Percentiles rank a stretch among this genome's conserved stretches.
Evolutionary conservation across 2,329 filamentous ascomycete species (phyloP).

Genomic region (Cladophialophora immunda): DNA sequence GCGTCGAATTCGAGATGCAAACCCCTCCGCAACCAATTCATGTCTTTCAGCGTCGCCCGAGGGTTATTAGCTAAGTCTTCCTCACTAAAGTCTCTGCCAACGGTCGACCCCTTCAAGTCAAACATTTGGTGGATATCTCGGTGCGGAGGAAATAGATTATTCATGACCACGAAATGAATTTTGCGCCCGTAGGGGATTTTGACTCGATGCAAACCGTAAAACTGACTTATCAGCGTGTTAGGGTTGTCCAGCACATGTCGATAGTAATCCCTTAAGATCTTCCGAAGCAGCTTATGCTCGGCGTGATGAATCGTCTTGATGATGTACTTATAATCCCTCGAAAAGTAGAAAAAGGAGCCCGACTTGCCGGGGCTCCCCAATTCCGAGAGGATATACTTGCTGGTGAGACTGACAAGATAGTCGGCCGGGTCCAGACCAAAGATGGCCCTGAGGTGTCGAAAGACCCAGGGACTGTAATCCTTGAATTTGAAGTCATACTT

Average conservation of each 20-base stretch:
- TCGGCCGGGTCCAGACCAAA: constrained; percentile 96
- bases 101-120: constrained; percentile 94
- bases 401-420: constrained; percentile 96
- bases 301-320: constrained; percentile 99
- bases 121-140: constrained; percentile 97
- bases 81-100: constrained; percentile 90
- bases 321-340: constrained; percentile 99
- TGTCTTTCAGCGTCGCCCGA: constrained; percentile 90
- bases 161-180: constrained; percentile 99
- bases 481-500: constrained; percentile 99
- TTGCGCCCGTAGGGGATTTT: constrained; percentile 99
- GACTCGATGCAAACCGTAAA: constrained; percentile 95
- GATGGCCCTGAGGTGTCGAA: constrained; percentile 84
- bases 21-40: constrained; percentile 92
- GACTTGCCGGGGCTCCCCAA: constrained; percentile 97
- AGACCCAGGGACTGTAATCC: constrained; percentile 99
- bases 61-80: constrained; percentile 89
- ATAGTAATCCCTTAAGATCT: constrained; percentile 83
- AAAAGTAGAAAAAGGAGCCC: constrained; percentile 99
- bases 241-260: constrained; percentile 91
- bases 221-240: constrained; percentile 95
- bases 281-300: constrained; percentile 66
- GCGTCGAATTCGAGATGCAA: constrained; percentile 88
- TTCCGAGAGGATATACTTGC: constrained; percentile 98
- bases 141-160: constrained; percentile 97